Conservation (phyloP, 2,329 filamentous ascomycete species). For the Zymoseptoria ardabiliae region DNA sequence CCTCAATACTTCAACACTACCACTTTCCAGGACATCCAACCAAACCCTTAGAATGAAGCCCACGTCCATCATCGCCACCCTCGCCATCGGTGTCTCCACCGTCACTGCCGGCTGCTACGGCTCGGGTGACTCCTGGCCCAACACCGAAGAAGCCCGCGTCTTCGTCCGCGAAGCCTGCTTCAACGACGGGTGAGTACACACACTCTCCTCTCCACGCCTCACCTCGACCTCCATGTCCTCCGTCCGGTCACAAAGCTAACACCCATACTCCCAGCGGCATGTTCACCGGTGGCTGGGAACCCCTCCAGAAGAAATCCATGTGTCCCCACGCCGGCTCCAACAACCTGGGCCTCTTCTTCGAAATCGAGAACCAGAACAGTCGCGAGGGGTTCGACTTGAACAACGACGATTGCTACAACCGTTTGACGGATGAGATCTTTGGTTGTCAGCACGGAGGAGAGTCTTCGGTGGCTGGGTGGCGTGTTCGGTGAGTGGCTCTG, state of each 20-base stretch:
- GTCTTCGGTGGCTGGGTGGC: background rate
- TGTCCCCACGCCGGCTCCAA: slow-evolving; percentile 4
- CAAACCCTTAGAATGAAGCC: background rate
- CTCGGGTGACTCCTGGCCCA: slow-evolving; percentile 6
- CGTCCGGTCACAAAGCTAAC: too few relatives aligned
- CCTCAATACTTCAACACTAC: background rate
- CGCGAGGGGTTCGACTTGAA: slow-evolving; percentile 8
- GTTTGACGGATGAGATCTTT: slow-evolving; percentile 9
- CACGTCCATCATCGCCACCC: background rate
- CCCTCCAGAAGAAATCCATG: slow-evolving; percentile 12
- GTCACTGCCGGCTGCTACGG: slow-evolving; percentile 5
- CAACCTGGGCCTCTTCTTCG: slow-evolving; percentile 6
- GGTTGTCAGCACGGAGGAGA: background rate
- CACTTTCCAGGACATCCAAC: background rate
- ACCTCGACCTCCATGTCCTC: too few relatives aligned
- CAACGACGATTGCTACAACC: slow-evolving; percentile 12
- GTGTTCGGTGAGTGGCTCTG: background rate
- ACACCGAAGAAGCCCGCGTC: slow-evolving; percentile 3
- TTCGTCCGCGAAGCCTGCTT: slow-evolving; percentile 10
- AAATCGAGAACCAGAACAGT: slow-evolving; percentile 11
- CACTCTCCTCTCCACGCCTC: too few relatives aligned
- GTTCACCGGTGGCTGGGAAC: slow-evolving; percentile 12
- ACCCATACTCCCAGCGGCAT: slow-evolving; percentile 5
- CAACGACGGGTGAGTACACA: background rate
- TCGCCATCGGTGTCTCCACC: background rate